Percentiles rank a stretch among this genome's conserved stretches.
Conservation (phyloP, 441 rosid genomes). For the Euphorbia schlechtendalii region DNA sequence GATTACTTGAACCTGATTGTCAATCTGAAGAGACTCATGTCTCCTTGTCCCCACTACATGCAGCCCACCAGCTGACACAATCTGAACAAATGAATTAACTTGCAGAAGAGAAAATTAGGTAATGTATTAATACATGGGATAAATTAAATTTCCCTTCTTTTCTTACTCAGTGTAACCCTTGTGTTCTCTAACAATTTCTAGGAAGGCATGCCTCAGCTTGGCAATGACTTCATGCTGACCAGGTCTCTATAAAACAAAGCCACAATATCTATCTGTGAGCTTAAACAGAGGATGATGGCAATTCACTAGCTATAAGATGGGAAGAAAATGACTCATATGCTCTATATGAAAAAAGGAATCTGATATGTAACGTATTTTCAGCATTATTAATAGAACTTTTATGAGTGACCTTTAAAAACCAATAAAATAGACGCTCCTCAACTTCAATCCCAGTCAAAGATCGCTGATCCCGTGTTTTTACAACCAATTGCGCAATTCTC, state of each 20-base stretch:
- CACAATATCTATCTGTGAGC: too few species aligned
- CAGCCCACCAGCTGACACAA: conserved; percentile 87
- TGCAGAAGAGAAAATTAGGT: conserved; percentile 7
- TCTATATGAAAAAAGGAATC: too few species aligned
- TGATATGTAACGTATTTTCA: too few species aligned
- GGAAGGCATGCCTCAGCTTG: conserved; percentile 69
- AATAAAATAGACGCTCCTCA: too few species aligned
- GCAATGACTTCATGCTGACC: conserved; percentile 88
- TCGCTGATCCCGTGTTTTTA: too few species aligned
- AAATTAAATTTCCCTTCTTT: conserved; percentile 57
- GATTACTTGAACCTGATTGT: conserved; percentile 74
- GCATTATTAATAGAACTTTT: too few species aligned
- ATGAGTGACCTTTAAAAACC: too few species aligned
- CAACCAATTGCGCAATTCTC: too few species aligned
- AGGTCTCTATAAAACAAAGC: too few species aligned
- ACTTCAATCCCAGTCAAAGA: too few species aligned
- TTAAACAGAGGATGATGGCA: background rate
- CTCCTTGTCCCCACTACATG: conserved; percentile 95
- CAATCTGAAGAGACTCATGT: conserved; percentile 90
- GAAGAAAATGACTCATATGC: too few species aligned
- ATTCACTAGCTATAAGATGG: too few species aligned
- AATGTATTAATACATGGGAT: conserved; percentile 9
- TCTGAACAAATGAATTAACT: conserved; percentile 39
- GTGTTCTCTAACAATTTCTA: conserved; percentile 64
- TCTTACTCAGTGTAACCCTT: conserved; percentile 84